phyloP scores from a whole-genome alignment of 345 rosid genomes.

The Pistacia integerrima region DNA sequence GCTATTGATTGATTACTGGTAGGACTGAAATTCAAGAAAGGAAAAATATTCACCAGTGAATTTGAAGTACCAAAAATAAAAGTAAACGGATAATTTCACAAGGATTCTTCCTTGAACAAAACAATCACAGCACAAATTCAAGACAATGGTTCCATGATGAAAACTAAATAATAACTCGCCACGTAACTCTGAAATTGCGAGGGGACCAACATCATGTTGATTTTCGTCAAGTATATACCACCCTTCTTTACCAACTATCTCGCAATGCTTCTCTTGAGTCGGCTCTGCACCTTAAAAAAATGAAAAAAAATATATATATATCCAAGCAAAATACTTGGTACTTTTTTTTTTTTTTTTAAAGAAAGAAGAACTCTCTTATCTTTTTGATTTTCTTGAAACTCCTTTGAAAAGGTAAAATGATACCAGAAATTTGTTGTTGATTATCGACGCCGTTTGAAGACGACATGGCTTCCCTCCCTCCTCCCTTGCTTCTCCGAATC shows the following conservation, averaged over 20 bases:
- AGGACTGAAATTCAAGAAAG: slow-evolving; percentile 18
- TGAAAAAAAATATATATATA: neutral
- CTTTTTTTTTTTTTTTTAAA: no score
- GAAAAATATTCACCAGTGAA: neutral
- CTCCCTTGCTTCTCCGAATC: neutral
- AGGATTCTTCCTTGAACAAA: neutral
- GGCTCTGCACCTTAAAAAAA: slow-evolving; percentile 16
- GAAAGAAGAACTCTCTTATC: neutral
- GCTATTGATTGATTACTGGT: slow-evolving; percentile 12
- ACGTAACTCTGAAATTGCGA: slow-evolving; percentile 61
- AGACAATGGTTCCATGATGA: slow-evolving; percentile 21
- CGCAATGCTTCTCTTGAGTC: neutral
- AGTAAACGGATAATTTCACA: neutral
- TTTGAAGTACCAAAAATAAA: neutral
- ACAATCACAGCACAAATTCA: slow-evolving; percentile 16
- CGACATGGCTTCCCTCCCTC: neutral
- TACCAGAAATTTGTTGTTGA: neutral
- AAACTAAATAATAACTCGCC: slow-evolving; percentile 47
- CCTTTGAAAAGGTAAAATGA: neutral
- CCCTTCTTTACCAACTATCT: slow-evolving; percentile 43
- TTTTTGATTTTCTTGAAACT: no score
- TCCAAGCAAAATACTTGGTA: neutral
- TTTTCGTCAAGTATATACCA: slow-evolving; percentile 85
- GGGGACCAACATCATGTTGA: slow-evolving; percentile 77
- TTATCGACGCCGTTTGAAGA: slow-evolving; percentile 9